Evolutionary conservation across 768 basidiomycete species (phyloP).

Genomic region (Tephrocybe sp.): DNA sequence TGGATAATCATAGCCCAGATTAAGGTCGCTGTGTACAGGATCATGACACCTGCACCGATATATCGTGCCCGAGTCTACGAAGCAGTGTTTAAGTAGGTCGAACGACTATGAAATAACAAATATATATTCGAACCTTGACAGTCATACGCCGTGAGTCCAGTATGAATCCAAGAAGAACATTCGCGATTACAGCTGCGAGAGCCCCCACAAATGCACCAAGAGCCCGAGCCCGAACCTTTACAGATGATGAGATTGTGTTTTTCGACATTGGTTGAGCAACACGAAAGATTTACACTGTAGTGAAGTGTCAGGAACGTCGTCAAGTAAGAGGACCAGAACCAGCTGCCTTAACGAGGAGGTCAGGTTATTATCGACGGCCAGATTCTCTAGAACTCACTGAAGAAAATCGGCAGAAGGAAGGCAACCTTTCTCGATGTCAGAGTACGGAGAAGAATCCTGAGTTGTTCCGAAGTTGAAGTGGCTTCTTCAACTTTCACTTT

Average conservation of each 20-base stretch:
- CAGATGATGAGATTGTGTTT: neutral
- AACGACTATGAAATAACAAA: neutral
- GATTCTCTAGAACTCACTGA: constrained; percentile 5
- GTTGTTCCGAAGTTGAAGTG: constrained; percentile 14
- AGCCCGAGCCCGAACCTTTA: constrained; percentile 17
- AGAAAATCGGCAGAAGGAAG: constrained; percentile 13
- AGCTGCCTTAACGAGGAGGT: constrained; percentile 13
- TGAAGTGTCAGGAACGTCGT: constrained; percentile 20
- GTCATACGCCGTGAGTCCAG: constrained; percentile 13
- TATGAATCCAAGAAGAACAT: constrained; percentile 16
- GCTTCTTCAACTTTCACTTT: constrained; percentile 15
- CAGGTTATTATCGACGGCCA: neutral
- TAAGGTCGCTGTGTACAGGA: constrained; percentile 14
- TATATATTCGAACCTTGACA: constrained; percentile 6
- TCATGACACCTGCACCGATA: constrained; percentile 16
- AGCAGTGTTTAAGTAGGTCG: neutral
- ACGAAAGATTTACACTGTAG: constrained; percentile 11
- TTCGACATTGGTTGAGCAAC: neutral
- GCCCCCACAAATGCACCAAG: constrained; percentile 19
- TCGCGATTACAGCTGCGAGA: constrained; percentile 12
- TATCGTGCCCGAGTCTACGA: constrained; percentile 11
- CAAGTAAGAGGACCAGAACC: constrained; percentile 20
- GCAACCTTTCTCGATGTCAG: constrained; percentile 12
- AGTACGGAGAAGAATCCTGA: constrained; percentile 10
- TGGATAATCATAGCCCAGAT: constrained; percentile 20